A percentile compares a stretch with the other conserved stretches of the same genome.
Conservation (phyloP, 2,329 filamentous ascomycete genomes). For the Ophiocordyceps sinensis region DNA sequence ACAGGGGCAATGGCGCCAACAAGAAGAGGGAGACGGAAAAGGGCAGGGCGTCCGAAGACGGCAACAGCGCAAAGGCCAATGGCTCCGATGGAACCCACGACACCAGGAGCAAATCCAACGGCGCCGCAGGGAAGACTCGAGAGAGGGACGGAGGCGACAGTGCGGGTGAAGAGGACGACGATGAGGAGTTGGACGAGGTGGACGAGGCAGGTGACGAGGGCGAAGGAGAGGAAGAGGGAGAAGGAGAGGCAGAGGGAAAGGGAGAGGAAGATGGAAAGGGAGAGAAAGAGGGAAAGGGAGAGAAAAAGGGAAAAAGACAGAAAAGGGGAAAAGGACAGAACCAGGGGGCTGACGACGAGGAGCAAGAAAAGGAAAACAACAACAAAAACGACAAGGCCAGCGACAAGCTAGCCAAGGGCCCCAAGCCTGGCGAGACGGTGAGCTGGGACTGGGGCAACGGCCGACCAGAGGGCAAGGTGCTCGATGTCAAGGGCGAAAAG, state of each 20-base stretch:
- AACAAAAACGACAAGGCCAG: neutral
- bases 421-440: conserved; percentile 25
- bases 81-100: neutral
- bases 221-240: neutral
- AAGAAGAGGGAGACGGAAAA: conserved; percentile 3
- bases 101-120: neutral
- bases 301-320: neutral
- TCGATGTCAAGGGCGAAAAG: conserved; percentile 28
- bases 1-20: conserved; percentile 1
- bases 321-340: neutral
- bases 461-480: conserved; percentile 26
- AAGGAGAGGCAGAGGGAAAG: neutral
- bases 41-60: neutral
- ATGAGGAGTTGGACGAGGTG: neutral
- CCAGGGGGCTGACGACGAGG: neutral
- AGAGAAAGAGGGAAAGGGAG: too few species aligned
- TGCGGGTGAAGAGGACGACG: neutral
- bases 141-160: neutral
- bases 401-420: conserved; percentile 14
- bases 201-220: neutral
- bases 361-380: neutral
- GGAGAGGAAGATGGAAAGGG: too few species aligned
- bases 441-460: conserved; percentile 32
- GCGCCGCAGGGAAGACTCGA: neutral
- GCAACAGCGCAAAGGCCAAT: conserved; percentile 1